Conservation (phyloP, 2,329 filamentous ascomycete genomes). For the Phyllosticta citribraziliensis region DNA sequence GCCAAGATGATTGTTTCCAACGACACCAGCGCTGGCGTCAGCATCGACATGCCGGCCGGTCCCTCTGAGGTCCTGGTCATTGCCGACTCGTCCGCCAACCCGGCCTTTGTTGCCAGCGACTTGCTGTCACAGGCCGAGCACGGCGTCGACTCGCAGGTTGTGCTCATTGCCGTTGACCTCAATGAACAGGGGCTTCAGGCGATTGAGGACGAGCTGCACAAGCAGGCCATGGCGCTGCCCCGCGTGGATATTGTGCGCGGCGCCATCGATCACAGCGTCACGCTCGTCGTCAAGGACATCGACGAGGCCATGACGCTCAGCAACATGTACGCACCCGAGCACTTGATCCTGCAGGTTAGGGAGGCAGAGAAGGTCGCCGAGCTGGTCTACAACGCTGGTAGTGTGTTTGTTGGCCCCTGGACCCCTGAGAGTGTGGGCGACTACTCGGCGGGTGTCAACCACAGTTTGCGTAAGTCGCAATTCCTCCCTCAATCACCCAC, state of each 20-base stretch:
- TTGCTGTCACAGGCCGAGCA: constrained; percentile 94
- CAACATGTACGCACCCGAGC: constrained; percentile 93
- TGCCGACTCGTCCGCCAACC: constrained; percentile 78
- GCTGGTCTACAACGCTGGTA: constrained; percentile 83
- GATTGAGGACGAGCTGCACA: constrained; percentile 85
- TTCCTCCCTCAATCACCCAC: neutral
- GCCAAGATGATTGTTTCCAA: constrained; percentile 98
- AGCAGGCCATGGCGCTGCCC: constrained; percentile 76
- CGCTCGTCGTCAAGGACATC: constrained; percentile 65
- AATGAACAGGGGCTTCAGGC: constrained; percentile 61
- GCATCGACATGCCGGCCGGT: constrained; percentile 97
- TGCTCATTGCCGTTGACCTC: constrained; percentile 78
- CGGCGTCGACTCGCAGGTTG: constrained; percentile 90
- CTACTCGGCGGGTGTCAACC: constrained; percentile 96
- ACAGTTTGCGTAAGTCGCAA: constrained; percentile 74
- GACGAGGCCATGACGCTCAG: constrained; percentile 69
- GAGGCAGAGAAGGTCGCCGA: constrained; percentile 66
- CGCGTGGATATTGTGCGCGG: constrained; percentile 88
- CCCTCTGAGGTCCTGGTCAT: constrained; percentile 96
- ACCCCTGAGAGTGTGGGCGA: constrained; percentile 96
- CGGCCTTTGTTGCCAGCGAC: constrained; percentile 91
- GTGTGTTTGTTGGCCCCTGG: constrained; percentile 92
- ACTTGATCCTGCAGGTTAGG: constrained; percentile 82
- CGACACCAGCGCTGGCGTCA: constrained; percentile 87
- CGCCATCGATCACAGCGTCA: constrained; percentile 84